phyloP scores from a whole-genome alignment of 2,329 filamentous ascomycete genomes.

The Septoria linicola region DNA sequence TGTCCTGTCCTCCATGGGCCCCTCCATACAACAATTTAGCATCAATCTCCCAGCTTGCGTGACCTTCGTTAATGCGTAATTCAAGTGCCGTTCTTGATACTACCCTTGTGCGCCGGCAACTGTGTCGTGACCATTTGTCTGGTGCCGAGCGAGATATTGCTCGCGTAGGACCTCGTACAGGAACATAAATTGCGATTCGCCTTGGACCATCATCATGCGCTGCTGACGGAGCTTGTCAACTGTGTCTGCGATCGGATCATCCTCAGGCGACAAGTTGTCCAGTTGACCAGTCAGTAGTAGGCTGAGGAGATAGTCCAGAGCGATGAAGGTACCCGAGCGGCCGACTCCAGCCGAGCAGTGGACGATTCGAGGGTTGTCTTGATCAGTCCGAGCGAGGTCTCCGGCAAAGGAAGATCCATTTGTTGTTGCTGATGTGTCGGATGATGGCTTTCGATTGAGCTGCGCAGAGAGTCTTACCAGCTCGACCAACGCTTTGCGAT shows the following conservation, averaged over 20 bases:
- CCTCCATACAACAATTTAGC: not conserved
- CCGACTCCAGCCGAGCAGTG: constrained; percentile 84
- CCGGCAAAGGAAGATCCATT: constrained; percentile 30
- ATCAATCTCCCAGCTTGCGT: not conserved
- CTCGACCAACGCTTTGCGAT: constrained; percentile 66
- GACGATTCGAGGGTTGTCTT: constrained; percentile 68
- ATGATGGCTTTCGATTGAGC: constrained; percentile 46
- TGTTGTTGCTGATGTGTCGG: constrained; percentile 17
- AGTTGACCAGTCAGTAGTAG: constrained; percentile 76
- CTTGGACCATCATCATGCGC: constrained; percentile 93
- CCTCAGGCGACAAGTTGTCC: constrained; percentile 45
- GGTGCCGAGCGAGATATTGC: constrained; percentile 45
- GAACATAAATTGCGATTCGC: constrained; percentile 78
- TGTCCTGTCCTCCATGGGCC: not conserved
- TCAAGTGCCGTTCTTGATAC: constrained; percentile 1
- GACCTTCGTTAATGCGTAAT: not conserved
- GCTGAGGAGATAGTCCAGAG: constrained; percentile 83
- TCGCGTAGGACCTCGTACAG: constrained; percentile 83
- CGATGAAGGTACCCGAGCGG: constrained; percentile 91
- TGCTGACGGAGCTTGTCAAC: constrained; percentile 82
- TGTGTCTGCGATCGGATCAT: constrained; percentile 72
- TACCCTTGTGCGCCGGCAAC: constrained; percentile 12
- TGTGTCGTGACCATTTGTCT: constrained; percentile 8
- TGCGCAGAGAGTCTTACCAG: constrained; percentile 66
- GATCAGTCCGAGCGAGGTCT: constrained; percentile 30